Evolutionary conservation across 306 rosid genomes (phyloP).

Genomic region (Trifolium pratense): DNA sequence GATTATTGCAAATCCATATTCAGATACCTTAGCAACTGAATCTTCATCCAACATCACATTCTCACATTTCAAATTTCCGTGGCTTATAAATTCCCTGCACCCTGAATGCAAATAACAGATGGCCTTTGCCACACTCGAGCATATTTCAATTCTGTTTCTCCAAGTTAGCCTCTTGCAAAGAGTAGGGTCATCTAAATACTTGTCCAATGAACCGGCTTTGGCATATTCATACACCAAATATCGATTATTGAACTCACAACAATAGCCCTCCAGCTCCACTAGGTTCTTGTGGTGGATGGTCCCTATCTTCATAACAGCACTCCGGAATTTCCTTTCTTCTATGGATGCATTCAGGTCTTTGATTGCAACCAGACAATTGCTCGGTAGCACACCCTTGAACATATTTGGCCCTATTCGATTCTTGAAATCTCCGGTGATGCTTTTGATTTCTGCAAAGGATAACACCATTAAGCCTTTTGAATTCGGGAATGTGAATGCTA

Average conservation of each 20-base stretch:
- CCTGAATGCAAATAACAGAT: slow-evolving; percentile 73
- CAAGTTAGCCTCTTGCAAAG: slow-evolving; percentile 69
- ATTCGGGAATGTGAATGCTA: slow-evolving; percentile 48
- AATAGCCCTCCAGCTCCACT: slow-evolving; percentile 78
- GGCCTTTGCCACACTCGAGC: slow-evolving; percentile 72
- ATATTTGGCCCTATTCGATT: slow-evolving; percentile 60
- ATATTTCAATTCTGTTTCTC: slow-evolving; percentile 73
- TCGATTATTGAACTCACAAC: slow-evolving; percentile 68
- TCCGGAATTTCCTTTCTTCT: slow-evolving; percentile 75
- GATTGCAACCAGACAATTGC: slow-evolving; percentile 53
- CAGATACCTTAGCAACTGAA: slow-evolving; percentile 62
- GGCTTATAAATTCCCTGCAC: slow-evolving; percentile 79
- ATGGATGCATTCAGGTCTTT: slow-evolving; percentile 56
- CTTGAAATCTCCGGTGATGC: slow-evolving; percentile 60
- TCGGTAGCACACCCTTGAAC: slow-evolving; percentile 67
- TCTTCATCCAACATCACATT: slow-evolving; percentile 72
- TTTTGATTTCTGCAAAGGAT: slow-evolving; percentile 67
- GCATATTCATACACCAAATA: slow-evolving; percentile 64
- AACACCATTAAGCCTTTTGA: slow-evolving; percentile 61
- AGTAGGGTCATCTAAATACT: slow-evolving; percentile 53
- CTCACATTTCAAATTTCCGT: slow-evolving; percentile 68
- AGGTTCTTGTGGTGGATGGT: slow-evolving; percentile 79
- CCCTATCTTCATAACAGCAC: slow-evolving; percentile 61
- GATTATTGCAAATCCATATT: slow-evolving; percentile 63
- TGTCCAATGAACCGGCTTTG: slow-evolving; percentile 65